Evolutionary conservation across 495 filamentous ascomycete genomes (phyloP).

Genomic region (Pyrenula massariospora): DNA sequence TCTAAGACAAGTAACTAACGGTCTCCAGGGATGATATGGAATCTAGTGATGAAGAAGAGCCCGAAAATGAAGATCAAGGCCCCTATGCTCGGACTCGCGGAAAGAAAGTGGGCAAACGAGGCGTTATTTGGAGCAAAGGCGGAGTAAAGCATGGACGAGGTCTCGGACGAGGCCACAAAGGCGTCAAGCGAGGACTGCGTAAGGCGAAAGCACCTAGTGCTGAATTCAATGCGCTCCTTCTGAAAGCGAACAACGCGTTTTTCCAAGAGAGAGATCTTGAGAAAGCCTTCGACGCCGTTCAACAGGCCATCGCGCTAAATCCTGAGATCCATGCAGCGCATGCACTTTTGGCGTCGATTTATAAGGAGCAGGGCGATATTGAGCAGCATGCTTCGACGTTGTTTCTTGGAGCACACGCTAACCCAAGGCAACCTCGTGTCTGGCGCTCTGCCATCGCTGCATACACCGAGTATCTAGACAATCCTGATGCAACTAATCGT

Average conservation of each 20-base stretch:
- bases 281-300: conserved; percentile 46
- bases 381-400: conserved; percentile 56
- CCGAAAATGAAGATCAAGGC: not conserved
- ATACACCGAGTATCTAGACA: conserved; percentile 45
- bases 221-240: conserved; percentile 62
- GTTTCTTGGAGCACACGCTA: conserved; percentile 60
- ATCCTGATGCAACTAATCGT: conserved; percentile 37
- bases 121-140: not conserved
- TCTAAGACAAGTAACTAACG: conserved; percentile 7
- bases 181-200: conserved; percentile 51
- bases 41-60: not conserved
- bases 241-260: conserved; percentile 59
- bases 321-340: conserved; percentile 75
- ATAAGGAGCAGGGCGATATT: conserved; percentile 53
- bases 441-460: conserved; percentile 53
- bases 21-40: not conserved
- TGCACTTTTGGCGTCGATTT: conserved; percentile 61
- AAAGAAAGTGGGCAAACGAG: not conserved
- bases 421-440: conserved; percentile 50
- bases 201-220: conserved; percentile 58
- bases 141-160: not conserved
- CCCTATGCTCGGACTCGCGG: not conserved
- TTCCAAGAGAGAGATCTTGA: conserved; percentile 49
- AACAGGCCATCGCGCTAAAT: conserved; percentile 66
- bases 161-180: conserved; percentile 27